Conservation (phyloP, 495 filamentous ascomycete species). For the Lasiosphaeria ovina region DNA sequence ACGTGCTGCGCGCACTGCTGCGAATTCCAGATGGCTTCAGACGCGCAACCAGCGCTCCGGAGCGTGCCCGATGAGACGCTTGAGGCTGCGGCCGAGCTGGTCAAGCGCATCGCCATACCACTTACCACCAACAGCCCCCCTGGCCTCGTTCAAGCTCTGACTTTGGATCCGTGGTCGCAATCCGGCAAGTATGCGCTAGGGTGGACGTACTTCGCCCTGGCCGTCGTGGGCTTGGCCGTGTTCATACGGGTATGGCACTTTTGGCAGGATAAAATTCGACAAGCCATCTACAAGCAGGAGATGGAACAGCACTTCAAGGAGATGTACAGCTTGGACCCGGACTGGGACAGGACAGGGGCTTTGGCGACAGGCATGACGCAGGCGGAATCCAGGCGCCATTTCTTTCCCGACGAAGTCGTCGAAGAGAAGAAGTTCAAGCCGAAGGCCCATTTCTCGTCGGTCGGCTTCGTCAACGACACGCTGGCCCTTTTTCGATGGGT, state of each 20-base stretch:
- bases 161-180: conserved; percentile 72
- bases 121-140: conserved; percentile 66
- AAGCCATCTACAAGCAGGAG: conserved; percentile 77
- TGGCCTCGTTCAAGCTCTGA: conserved; percentile 68
- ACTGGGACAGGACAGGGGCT: conserved; percentile 65
- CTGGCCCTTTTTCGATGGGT: conserved; percentile 78
- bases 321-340: conserved; percentile 53
- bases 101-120: conserved; percentile 73
- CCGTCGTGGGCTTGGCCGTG: conserved; percentile 61
- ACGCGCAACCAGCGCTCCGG: conserved; percentile 20
- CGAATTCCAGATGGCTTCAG: conserved; percentile 28
- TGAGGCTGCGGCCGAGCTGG: conserved; percentile 44
- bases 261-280: conserved; percentile 84
- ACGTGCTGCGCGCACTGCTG: not conserved
- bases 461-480: conserved; percentile 68
- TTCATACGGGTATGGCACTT: conserved; percentile 73
- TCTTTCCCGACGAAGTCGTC: conserved; percentile 61
- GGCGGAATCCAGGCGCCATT: conserved; percentile 54
- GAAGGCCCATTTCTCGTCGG: conserved; percentile 66
- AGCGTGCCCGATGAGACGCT: conserved; percentile 24
- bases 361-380: conserved; percentile 62
- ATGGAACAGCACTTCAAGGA: conserved; percentile 55
- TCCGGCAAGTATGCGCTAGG: conserved; percentile 86
- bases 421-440: conserved; percentile 54
- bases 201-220: conserved; percentile 81